Percentiles rank a stretch among this genome's conserved stretches.
These are phyloP conservation scores for Zalaria sp. DNA, from an alignment of 2,329 filamentous ascomycete genomes.

Conservation along the genomic window DNA sequence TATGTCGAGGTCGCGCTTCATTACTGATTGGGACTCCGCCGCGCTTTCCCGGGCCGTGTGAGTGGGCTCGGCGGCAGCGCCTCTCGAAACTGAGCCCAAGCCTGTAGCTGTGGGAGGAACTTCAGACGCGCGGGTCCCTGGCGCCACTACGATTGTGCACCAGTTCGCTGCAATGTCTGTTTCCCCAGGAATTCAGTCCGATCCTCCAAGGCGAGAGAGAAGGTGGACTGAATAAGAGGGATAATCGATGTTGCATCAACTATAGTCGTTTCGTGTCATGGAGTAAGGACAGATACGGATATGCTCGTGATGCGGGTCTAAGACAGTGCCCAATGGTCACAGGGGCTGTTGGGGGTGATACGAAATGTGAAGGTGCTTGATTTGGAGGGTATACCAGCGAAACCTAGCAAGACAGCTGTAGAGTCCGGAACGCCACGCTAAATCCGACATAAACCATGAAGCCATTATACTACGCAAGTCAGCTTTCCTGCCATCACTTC, in stretches of 20 bases:
- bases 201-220: background rate
- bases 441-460: background rate
- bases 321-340: background rate
- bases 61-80: too few species aligned
- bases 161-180: background rate
- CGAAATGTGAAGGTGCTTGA: background rate
- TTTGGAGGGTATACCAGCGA: too few species aligned
- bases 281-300: conserved; percentile 8
- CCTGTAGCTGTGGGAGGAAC: too few species aligned
- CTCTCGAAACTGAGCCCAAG: too few species aligned
- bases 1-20: too few species aligned
- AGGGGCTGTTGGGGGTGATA: background rate
- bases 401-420: too few species aligned
- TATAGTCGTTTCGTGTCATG: conserved; percentile 10
- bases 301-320: conserved; percentile 8
- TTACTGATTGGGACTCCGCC: too few species aligned
- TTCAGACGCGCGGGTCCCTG: too few species aligned
- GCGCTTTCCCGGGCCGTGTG: too few species aligned
- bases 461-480: conserved; percentile 1
- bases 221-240: conserved; percentile 3
- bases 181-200: conserved; percentile 4
- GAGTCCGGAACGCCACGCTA: too few species aligned
- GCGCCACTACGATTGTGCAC: too few species aligned
- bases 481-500: too few species aligned
- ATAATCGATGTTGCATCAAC: conserved; percentile 8